Evolutionary conservation across 306 rosid genomes (phyloP).

Genomic region (Pachyrhizus erosus): DNA sequence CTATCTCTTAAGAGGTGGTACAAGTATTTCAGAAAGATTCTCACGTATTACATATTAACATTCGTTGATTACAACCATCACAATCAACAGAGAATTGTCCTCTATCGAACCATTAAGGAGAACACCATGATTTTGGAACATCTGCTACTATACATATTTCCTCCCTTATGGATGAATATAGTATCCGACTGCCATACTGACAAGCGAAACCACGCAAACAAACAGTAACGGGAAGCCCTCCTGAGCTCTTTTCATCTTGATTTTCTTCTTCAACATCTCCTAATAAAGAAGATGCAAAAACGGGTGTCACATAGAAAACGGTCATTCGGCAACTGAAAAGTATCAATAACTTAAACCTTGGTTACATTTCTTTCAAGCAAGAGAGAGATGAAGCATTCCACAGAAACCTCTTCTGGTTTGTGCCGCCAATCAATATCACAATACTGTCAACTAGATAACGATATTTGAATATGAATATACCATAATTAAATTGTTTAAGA

Average conservation of each 20-base stretch:
- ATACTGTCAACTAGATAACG: background rate
- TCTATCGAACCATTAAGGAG: slow-evolving; percentile 7
- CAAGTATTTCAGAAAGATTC: slow-evolving; percentile 37
- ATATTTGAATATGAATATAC: background rate
- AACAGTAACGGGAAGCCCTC: slow-evolving; percentile 71
- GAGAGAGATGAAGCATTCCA: background rate
- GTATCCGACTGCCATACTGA: slow-evolving; percentile 68
- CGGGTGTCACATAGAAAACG: background rate
- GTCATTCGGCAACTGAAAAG: background rate
- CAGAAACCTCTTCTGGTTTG: slow-evolving; percentile 1
- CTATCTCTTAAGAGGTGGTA: slow-evolving; percentile 12
- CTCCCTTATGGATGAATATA: slow-evolving; percentile 54
- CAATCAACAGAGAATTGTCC: slow-evolving; percentile 38
- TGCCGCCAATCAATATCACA: background rate
- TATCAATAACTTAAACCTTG: background rate
- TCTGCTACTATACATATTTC: background rate
- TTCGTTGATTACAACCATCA: slow-evolving; percentile 14
- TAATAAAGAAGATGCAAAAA: slow-evolving; percentile 42
- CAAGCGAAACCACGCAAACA: slow-evolving; percentile 64
- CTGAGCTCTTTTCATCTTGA: slow-evolving; percentile 45
- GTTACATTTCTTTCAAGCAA: slow-evolving; percentile 12
- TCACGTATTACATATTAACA: slow-evolving; percentile 31
- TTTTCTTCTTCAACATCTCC: slow-evolving; percentile 63
- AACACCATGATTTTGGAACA: background rate
- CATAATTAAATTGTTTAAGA: background rate